These are phyloP conservation scores for Aspergillus eucalypticola DNA, from an alignment of 2,329 filamentous ascomycete species.

Conservation along the genomic window DNA sequence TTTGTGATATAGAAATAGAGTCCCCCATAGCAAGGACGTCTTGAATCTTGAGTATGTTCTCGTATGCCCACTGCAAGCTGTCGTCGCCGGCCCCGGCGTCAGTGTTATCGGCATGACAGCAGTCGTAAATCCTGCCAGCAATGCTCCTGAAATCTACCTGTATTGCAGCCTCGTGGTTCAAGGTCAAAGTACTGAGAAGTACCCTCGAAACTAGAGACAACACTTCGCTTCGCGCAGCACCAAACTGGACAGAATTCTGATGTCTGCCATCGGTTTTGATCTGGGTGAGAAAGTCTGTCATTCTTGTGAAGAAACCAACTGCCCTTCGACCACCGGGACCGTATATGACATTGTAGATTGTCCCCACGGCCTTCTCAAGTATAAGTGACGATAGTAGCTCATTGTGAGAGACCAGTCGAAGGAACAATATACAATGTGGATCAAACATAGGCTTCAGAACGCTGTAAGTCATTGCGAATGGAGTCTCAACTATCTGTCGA, in stretches of 20 bases:
- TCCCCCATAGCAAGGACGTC: slow-evolving; percentile 4
- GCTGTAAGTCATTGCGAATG: slow-evolving; percentile 11
- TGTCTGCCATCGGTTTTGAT: not conserved
- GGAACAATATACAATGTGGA: slow-evolving; percentile 15
- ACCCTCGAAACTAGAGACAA: slow-evolving; percentile 8
- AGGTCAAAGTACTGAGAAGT: slow-evolving; percentile 4
- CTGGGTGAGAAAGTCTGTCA: not conserved
- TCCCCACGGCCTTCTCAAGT: slow-evolving; percentile 15
- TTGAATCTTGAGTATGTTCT: not conserved
- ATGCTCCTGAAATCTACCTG: slow-evolving; percentile 6
- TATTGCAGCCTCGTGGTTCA: slow-evolving; percentile 10
- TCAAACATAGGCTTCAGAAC: slow-evolving; percentile 15
- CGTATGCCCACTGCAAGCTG: not conserved
- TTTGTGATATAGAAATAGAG: not conserved
- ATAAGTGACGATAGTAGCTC: slow-evolving; percentile 6
- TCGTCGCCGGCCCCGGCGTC: not conserved
- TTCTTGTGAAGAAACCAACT: slow-evolving; percentile 4
- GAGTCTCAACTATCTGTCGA: slow-evolving; percentile 11
- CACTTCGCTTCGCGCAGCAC: not conserved
- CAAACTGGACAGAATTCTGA: not conserved
- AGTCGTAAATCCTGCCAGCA: not conserved
- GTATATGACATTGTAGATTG: slow-evolving; percentile 17
- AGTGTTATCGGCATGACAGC: not conserved
- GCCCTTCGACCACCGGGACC: slow-evolving; percentile 9
- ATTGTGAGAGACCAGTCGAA: slow-evolving; percentile 7